Base-by-base conservation (phyloP, 306 rosid species). In the Lathyrus tuberosus region DNA sequence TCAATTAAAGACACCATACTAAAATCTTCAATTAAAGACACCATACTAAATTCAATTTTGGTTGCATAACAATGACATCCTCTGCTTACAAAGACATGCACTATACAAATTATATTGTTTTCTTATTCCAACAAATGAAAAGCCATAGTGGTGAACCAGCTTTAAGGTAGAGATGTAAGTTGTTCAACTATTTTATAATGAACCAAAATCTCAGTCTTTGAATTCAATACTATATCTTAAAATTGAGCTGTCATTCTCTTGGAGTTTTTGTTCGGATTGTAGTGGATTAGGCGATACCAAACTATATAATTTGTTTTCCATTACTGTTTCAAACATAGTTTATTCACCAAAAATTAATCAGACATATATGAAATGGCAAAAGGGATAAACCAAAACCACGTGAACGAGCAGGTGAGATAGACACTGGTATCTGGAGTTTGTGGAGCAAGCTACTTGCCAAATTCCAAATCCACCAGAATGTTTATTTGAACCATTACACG, bases 261-360 rank as follows among this genome's bases (percentile, higher is more conserved):
- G 89, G 81, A 85, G 79, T 79, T 77, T 52, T 73, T 75, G 73
- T 79, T 73, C 74, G 89, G 80, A 79, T 76, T 74, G 49, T 79
- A 70, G 78, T 79, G 81, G 79, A 75, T 85, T 79, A 82, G 79
- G 66, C n/a, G 81, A 82, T 73, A 59, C 82, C 69, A 56, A 56
- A 70, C 79, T 69, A 51, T 65, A 70, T 62, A 61, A 38, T 61
- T 18, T 79, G 42, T 73, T 73, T 46, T 28, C 58, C 68, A 35
- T 54, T 53, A 59, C 57, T 11, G 47, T 62, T 73, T 57, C 68
- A 69, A 78, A 17, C 49, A 69, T 35, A 56, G 28, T 65, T 33
- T 51, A 75, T 58, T 64, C 69, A 65, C 71, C 49, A 57, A 35
- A 65, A 33, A 20, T 43, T 77, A 60, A 52, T 67, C 8, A 1